These are phyloP conservation scores for Phtheirospermum japonicum DNA, from an alignment of 257 asterid species.

Conservation along the genomic window DNA sequence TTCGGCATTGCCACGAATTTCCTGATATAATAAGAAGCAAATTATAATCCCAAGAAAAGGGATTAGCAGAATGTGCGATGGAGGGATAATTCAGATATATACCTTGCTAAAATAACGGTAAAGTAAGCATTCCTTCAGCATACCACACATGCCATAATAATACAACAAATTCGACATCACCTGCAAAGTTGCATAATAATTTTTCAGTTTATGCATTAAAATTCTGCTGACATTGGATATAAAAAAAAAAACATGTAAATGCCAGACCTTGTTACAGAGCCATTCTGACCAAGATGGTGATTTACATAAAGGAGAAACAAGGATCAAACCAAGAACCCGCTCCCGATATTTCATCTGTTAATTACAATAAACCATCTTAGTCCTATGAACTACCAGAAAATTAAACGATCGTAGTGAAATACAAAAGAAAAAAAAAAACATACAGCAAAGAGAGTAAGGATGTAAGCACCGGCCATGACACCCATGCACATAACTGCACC, in stretches of 20 bases:
- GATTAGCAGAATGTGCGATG: neutral
- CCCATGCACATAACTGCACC: slow-evolving; percentile 98
- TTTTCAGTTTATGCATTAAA: slow-evolving; percentile 15
- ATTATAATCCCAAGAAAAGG: slow-evolving; percentile 4
- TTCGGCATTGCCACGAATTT: slow-evolving; percentile 68
- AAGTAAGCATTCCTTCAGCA: slow-evolving; percentile 70
- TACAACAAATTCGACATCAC: slow-evolving; percentile 88
- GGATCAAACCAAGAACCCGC: slow-evolving; percentile 87
- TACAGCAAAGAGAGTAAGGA: slow-evolving; percentile 83
- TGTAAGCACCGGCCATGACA: slow-evolving; percentile 89
- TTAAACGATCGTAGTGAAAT: slow-evolving; percentile 11
- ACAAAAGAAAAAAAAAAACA: slow-evolving; percentile 27
- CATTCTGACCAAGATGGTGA: slow-evolving; percentile 93
- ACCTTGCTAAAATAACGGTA: slow-evolving; percentile 83
- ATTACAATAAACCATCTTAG: slow-evolving; percentile 23
- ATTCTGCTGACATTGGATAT: neutral
- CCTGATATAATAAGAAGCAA: slow-evolving; percentile 47
- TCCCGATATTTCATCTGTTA: slow-evolving; percentile 75
- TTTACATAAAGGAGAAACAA: slow-evolving; percentile 87
- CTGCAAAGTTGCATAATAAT: slow-evolving; percentile 49
- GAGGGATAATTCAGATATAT: slow-evolving; percentile 1
- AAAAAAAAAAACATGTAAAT: slow-evolving; percentile 3
- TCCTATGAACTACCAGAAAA: neutral
- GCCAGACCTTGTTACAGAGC: slow-evolving; percentile 74
- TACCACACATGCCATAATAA: slow-evolving; percentile 78